Evolutionary conservation across 257 asterid species (phyloP), one percentile per base, ranked within the genome.

Genomic region (Jacaranda mimosifolia): DNA sequence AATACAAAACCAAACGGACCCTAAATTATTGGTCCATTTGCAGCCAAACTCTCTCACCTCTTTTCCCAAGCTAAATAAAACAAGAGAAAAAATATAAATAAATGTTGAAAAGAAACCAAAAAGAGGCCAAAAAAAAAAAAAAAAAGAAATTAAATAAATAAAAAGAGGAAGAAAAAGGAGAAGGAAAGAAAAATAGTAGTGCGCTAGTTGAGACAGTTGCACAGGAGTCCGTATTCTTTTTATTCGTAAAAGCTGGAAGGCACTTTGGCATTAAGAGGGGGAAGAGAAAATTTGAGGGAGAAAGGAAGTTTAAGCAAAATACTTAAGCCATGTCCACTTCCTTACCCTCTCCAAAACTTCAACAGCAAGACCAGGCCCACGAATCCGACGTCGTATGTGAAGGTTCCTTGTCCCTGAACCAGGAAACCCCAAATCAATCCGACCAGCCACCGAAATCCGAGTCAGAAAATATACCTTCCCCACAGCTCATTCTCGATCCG

Each of bases 391-490:
- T 49, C 74, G 71, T 56, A 15, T 10, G 13, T 21, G 62, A 67
- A 21, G 80, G 0, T 14, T 60, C 70, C 55, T 63, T 17, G 18
- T 51, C 80, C 68, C 78, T 38, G n/a, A 82, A 26, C 67, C 73
- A 36, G 55, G 67, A 82, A 74, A 69, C 77, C 81, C 81, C 57
- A 72, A 76, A 65, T 72, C 80, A 43, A 6, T 57, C 80, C 51
- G 72, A 62, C 64, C 40, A 48, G 17, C 58, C 59, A 19, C 69
- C 69, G 0, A 74, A 80, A 67, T 80, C 74, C 38, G 40, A 68
- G 21, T 65, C 70, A 6, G 79, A 63, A 46, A 46, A 53, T 10
- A 43, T 63, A n/a, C 70, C 52, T 35, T 42, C 43, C 9, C 49
- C 70, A 19, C 62, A 26, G 17, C 57, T 12, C n/a, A 19, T 26